Conservation (phyloP, 2,329 filamentous ascomycete genomes). For the Sarocladium oryzae region DNA sequence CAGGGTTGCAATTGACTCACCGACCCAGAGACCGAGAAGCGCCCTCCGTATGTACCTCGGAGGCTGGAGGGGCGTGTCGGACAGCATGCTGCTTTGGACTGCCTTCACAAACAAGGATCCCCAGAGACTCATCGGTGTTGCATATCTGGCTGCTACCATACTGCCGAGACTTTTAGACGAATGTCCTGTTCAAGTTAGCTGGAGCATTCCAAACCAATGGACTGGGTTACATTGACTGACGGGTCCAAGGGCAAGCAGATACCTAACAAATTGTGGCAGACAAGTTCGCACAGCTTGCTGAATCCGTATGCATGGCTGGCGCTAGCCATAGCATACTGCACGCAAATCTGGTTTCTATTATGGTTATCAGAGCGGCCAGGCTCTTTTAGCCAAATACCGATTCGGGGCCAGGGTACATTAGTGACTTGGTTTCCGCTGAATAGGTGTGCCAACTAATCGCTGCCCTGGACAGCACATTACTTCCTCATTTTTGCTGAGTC, state of each 20-base stretch:
- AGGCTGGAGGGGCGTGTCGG: no score
- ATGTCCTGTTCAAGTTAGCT: background rate
- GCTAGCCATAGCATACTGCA: background rate
- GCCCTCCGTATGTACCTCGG: no score
- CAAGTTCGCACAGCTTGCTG: slow-evolving; percentile 8
- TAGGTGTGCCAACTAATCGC: no score
- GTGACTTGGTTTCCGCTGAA: no score
- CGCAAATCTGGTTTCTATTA: background rate
- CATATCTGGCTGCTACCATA: background rate
- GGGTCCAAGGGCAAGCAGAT: background rate
- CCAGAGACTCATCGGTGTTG: no score
- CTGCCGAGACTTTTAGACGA: background rate
- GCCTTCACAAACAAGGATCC: no score
- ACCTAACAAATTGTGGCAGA: background rate
- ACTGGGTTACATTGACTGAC: background rate
- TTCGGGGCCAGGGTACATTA: no score
- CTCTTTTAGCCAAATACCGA: background rate
- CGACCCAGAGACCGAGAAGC: no score
- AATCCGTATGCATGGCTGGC: background rate
- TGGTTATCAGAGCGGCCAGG: background rate
- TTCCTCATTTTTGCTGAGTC: no score
- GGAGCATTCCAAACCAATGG: background rate
- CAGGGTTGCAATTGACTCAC: background rate
- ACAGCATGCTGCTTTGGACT: background rate
- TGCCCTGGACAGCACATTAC: no score